Conservation (phyloP, 768 basidiomycete species). For the Amanita polypyramis region DNA sequence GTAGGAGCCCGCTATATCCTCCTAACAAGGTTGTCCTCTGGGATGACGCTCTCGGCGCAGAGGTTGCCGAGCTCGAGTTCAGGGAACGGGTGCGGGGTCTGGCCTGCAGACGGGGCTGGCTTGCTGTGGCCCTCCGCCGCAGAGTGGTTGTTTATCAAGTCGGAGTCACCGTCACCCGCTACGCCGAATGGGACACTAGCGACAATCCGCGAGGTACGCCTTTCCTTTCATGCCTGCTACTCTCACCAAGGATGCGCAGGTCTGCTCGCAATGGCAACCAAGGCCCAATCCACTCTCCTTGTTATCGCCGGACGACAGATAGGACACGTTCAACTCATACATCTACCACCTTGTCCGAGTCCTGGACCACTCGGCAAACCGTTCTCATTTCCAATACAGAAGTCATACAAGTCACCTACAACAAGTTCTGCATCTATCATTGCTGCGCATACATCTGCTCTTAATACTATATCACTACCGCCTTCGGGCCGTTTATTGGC, state of each 20-base stretch:
- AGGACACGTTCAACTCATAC: conserved; percentile 83
- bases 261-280: conserved; percentile 71
- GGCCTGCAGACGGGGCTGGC: conserved; percentile 74
- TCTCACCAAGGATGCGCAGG: conserved; percentile 27
- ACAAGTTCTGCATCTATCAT: conserved; percentile 74
- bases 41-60: conserved; percentile 69
- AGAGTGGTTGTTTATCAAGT: conserved; percentile 75
- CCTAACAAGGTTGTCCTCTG: conserved; percentile 88
- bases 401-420: conserved; percentile 43
- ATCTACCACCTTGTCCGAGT: conserved; percentile 69
- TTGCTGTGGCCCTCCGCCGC: conserved; percentile 70
- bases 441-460: conserved; percentile 69
- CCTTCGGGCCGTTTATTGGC: conserved; percentile 73
- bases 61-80: conserved; percentile 86
- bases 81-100: conserved; percentile 74
- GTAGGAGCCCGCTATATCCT: conserved; percentile 80
- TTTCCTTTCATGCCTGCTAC: not conserved
- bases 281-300: conserved; percentile 68
- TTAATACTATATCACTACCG: conserved; percentile 70
- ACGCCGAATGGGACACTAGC: conserved; percentile 77
- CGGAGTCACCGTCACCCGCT: conserved; percentile 47
- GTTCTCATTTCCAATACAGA: conserved; percentile 33
- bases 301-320: conserved; percentile 78
- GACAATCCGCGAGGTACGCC: conserved; percentile 72
- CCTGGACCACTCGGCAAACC: conserved; percentile 50